Evolutionary conservation across 371 early-diverging fungal genomes (phyloP).

Genomic region (Mucor indicus): DNA sequence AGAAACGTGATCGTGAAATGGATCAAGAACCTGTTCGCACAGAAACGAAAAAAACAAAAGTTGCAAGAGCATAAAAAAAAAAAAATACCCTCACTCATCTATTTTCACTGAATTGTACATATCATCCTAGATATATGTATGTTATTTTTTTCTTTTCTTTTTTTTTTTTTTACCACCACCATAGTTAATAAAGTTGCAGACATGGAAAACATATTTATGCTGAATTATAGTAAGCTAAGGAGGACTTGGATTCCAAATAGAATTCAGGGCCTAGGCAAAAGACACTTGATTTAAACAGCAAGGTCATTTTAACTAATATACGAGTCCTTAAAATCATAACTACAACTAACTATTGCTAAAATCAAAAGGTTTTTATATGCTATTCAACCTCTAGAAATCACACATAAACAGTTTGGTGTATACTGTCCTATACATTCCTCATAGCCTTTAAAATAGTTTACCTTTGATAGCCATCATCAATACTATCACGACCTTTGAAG

Average conservation of each 20-base stretch:
- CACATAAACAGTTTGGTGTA: slow-evolving; percentile 5
- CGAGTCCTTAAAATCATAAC: slow-evolving; percentile 9
- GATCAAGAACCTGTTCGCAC: background rate
- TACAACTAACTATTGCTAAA: slow-evolving; percentile 9
- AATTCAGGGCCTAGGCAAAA: too few species aligned
- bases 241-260: too few species aligned
- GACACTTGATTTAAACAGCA: slow-evolving; percentile 13
- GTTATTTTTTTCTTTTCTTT: too few species aligned
- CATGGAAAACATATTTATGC: too few species aligned
- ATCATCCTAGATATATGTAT: too few species aligned
- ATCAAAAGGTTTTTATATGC: slow-evolving; percentile 3
- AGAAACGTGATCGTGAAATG: background rate
- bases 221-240: too few species aligned
- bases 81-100: slow-evolving; percentile 8
- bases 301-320: slow-evolving; percentile 12
- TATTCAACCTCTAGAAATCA: slow-evolving; percentile 6
- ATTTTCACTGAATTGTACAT: too few species aligned
- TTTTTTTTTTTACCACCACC: too few species aligned
- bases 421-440: slow-evolving; percentile 7
- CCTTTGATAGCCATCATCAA: slow-evolving; percentile 9
- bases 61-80: background rate
- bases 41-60: background rate
- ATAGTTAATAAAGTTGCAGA: too few species aligned
- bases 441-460: background rate
- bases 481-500: slow-evolving; percentile 13